Evolutionary conservation across 345 rosid species (phyloP).

Genomic region (Isatis tinctoria): DNA sequence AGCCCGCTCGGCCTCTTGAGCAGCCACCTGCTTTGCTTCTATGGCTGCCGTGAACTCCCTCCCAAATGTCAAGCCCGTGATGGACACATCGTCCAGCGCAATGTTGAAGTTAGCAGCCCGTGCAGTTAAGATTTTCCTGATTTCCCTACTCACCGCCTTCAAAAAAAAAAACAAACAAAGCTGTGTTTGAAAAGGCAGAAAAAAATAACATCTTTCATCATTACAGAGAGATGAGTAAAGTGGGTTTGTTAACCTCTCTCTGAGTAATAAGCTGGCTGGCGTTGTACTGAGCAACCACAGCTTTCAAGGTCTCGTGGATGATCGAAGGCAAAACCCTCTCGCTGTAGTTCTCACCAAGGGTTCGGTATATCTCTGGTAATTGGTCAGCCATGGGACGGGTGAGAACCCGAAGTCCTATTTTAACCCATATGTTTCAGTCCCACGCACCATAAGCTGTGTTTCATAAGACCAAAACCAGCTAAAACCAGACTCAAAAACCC

Average conservation of each 20-base stretch:
- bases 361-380: conserved; percentile 62
- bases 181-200: too few species aligned
- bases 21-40: conserved; percentile 86
- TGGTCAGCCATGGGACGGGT: conserved; percentile 69
- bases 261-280: conserved; percentile 91
- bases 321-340: conserved; percentile 80
- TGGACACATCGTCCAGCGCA: conserved; percentile 80
- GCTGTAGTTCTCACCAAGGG: conserved; percentile 65
- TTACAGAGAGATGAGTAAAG: neutral
- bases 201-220: neutral
- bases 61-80: conserved; percentile 74
- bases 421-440: conserved; percentile 42
- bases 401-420: conserved; percentile 83
- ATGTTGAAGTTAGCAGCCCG: conserved; percentile 65
- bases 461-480: neutral
- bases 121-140: conserved; percentile 62
- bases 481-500: neutral
- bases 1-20: conserved; percentile 89
- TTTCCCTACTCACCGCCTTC: conserved; percentile 74
- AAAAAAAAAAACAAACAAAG: neutral
- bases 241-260: conserved; percentile 54
- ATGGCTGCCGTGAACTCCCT: conserved; percentile 87
- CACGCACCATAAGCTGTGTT: neutral
- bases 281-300: conserved; percentile 84
- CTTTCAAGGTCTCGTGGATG: conserved; percentile 77